These are phyloP conservation scores for Salix udensis DNA, from an alignment of 345 rosid genomes.

Conservation along the genomic window DNA sequence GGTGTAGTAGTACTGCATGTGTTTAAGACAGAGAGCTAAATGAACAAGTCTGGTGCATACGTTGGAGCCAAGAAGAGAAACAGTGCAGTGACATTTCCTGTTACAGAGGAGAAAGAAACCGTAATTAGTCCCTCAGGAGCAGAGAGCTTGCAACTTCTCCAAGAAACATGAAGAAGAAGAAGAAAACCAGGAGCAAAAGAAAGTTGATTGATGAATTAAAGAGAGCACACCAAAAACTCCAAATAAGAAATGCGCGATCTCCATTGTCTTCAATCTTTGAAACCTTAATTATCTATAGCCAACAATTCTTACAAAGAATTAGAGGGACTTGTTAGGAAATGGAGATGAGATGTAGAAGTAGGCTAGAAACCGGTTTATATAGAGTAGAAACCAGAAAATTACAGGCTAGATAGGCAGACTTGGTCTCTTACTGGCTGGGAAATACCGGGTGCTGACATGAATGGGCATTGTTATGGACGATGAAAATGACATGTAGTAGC, in stretches of 20 bases:
- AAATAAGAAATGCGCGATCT: conserved; percentile 69
- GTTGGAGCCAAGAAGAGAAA: conserved; percentile 90
- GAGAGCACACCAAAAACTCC: conserved; percentile 71
- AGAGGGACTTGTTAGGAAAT: background rate
- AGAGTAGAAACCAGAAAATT: conserved; percentile 1
- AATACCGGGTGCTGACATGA: conserved; percentile 2
- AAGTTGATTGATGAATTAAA: background rate
- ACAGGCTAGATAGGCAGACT: conserved; percentile 10
- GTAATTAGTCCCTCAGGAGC: background rate
- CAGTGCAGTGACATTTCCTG: conserved; percentile 96
- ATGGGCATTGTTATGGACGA: background rate
- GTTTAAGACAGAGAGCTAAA: background rate
- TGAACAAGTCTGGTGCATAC: conserved; percentile 36
- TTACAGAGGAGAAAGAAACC: conserved; percentile 2
- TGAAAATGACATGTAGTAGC: background rate
- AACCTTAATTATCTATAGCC: too few species aligned
- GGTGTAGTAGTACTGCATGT: background rate
- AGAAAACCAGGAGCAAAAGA: conserved; percentile 1
- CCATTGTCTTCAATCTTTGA: conserved; percentile 30
- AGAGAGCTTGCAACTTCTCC: background rate
- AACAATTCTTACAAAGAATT: background rate
- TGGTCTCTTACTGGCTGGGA: background rate
- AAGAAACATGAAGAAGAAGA: conserved; percentile 11
- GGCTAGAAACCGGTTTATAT: conserved; percentile 24
- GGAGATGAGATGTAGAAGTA: background rate